Percentiles rank a stretch among this genome's conserved stretches.
Conservation (phyloP, 2,329 filamentous ascomycete species). For the Orbilia brochopaga region DNA sequence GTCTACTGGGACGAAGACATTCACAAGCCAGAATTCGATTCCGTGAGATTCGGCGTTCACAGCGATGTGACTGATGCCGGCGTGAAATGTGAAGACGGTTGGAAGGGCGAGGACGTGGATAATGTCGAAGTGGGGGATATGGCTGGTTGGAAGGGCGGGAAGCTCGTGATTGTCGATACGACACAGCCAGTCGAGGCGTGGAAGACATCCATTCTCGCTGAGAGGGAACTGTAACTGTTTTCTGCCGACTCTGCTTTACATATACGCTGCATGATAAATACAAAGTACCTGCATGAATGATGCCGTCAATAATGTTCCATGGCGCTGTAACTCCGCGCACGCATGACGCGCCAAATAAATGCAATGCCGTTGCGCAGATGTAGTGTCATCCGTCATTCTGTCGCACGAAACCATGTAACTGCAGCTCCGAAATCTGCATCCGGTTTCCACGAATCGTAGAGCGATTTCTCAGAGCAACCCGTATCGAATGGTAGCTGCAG, state of each 20-base stretch:
- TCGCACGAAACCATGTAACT: no score
- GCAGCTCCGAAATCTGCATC: no score
- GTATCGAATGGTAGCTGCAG: not conserved
- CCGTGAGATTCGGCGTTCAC: conserved; percentile 12
- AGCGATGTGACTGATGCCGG: conserved; percentile 32
- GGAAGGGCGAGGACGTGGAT: conserved; percentile 3
- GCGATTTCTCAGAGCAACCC: not conserved
- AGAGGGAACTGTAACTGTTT: conserved; percentile 21
- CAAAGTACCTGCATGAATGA: no score
- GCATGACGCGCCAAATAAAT: no score
- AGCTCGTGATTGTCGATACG: conserved; percentile 34
- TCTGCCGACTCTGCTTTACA: no score
- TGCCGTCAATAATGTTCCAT: no score
- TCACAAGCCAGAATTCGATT: not conserved
- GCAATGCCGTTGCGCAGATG: no score
- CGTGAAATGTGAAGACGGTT: conserved; percentile 7
- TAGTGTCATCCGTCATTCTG: no score
- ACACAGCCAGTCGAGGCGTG: conserved; percentile 30
- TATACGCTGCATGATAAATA: no score
- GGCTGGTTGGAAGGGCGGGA: conserved; percentile 36
- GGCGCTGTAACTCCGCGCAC: no score
- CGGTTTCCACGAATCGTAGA: not conserved
- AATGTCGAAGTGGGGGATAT: conserved; percentile 16
- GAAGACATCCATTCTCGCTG: conserved; percentile 32
- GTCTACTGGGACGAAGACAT: conserved; percentile 50